Conservation (phyloP, 441 rosid species). For the Manihot esculenta region DNA sequence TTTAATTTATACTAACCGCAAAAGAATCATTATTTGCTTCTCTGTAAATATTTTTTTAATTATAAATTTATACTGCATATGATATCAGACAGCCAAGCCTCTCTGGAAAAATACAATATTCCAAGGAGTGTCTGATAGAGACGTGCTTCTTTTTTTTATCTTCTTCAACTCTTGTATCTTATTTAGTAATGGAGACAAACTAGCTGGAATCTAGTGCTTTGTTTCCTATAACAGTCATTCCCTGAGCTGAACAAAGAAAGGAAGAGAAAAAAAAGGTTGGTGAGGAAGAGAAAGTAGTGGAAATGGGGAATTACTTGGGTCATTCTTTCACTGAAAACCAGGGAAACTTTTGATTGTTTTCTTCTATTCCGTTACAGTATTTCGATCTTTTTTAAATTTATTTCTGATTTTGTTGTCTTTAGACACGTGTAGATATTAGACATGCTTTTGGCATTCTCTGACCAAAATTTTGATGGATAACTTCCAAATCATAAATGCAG, state of each 20-base stretch:
- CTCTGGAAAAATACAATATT: slow-evolving; percentile 32
- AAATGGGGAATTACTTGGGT: slow-evolving; percentile 37
- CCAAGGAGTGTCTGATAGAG: slow-evolving; percentile 15
- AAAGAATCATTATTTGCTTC: neutral
- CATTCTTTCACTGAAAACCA: slow-evolving; percentile 54
- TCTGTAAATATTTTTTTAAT: neutral
- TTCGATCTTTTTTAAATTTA: slow-evolving; percentile 21
- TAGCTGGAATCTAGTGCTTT: slow-evolving; percentile 46
- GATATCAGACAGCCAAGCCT: slow-evolving; percentile 25
- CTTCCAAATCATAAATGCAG: slow-evolving; percentile 19
- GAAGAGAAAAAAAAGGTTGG: slow-evolving; percentile 3
- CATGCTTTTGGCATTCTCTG: slow-evolving; percentile 38
- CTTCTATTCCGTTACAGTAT: slow-evolving; percentile 40
- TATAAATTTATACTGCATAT: neutral
- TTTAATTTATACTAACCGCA: neutral
- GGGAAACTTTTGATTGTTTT: slow-evolving; percentile 33
- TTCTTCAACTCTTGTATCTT: slow-evolving; percentile 21
- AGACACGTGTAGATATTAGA: slow-evolving; percentile 33
- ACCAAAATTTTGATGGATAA: slow-evolving; percentile 14
- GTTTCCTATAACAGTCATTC: slow-evolving; percentile 37
- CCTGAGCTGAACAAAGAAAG: slow-evolving; percentile 24
- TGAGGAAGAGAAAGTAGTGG: slow-evolving; percentile 28
- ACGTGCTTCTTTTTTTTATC: slow-evolving; percentile 3
- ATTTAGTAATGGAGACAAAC: slow-evolving; percentile 35
- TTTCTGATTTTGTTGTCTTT: slow-evolving; percentile 33